Percentiles rank a stretch among this genome's conserved stretches.
These are phyloP conservation scores for Corymbia maculata DNA, from an alignment of 345 rosid species.

Conservation along the genomic window DNA sequence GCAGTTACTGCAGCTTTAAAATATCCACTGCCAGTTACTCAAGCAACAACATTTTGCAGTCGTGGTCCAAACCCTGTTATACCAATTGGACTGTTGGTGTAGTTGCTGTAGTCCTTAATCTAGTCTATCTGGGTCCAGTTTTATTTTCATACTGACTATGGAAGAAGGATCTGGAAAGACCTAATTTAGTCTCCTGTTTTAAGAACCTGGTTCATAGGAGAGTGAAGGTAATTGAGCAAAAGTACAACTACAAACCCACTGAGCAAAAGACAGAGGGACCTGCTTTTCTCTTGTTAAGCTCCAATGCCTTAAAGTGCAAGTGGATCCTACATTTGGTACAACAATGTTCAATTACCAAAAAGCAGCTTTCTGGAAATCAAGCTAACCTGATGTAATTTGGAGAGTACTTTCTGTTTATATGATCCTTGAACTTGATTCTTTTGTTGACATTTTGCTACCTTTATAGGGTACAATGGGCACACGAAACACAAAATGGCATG, in stretches of 20 bases:
- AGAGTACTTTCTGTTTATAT: neutral
- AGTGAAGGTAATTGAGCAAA: neutral
- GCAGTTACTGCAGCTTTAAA: neutral
- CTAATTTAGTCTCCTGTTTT: neutral
- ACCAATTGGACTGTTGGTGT: neutral
- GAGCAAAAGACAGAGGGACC: neutral
- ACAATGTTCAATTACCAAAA: neutral
- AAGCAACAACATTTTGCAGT: neutral
- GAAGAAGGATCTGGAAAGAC: neutral
- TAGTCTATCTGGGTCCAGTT: neutral
- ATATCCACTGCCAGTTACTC: neutral
- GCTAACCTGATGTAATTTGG: neutral
- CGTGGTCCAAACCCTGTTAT: neutral
- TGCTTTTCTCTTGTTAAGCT: neutral
- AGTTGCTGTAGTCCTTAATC: neutral
- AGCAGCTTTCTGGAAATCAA: neutral
- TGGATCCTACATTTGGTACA: neutral
- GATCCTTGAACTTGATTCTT: neutral
- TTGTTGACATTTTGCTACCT: neutral
- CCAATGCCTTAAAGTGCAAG: neutral
- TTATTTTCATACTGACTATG: neutral
- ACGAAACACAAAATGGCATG: slow-evolving; percentile 40
- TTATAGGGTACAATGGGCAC: slow-evolving; percentile 58
- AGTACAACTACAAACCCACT: neutral
- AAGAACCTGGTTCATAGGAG: neutral